Conservation (phyloP, 1,139 yeast species). For the Zhuliangozyma blackwelliae region DNA sequence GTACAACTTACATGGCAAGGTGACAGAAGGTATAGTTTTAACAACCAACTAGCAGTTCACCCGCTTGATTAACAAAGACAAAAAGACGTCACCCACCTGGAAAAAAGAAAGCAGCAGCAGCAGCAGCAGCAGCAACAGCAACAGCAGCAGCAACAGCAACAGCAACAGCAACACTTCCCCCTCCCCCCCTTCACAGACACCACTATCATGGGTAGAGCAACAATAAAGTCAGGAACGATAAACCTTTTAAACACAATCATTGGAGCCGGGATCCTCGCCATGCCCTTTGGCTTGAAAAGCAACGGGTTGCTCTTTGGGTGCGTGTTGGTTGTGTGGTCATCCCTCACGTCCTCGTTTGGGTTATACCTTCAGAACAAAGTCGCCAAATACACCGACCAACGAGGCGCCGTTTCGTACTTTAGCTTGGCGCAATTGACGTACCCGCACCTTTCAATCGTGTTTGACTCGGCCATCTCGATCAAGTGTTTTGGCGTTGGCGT, state of each 20-base stretch:
- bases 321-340: conserved; percentile 42
- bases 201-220: conserved; percentile 28
- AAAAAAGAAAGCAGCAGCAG: too few relatives aligned
- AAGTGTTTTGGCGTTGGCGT: conserved; percentile 89
- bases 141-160: too few relatives aligned
- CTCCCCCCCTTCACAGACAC: too few relatives aligned
- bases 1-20: too few relatives aligned
- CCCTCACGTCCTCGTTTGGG: conserved; percentile 50
- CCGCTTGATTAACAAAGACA: too few relatives aligned
- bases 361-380: conserved; percentile 49
- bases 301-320: conserved; percentile 50
- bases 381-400: conserved; percentile 46
- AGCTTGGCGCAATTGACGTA: conserved; percentile 52
- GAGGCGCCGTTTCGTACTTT: conserved; percentile 49
- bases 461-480: conserved; percentile 52
- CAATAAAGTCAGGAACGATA: conserved; percentile 47
- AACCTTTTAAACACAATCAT: conserved; percentile 52
- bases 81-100: too few relatives aligned
- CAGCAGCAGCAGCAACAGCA: too few relatives aligned
- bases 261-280: conserved; percentile 56
- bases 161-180: neutral
- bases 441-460: conserved; percentile 43
- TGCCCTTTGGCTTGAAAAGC: conserved; percentile 51
- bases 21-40: too few relatives aligned
- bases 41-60: too few relatives aligned